These are phyloP conservation scores for Beauveria scarabaeidicola DNA, from an alignment of 2,329 filamentous ascomycete genomes.

Conservation along the genomic window DNA sequence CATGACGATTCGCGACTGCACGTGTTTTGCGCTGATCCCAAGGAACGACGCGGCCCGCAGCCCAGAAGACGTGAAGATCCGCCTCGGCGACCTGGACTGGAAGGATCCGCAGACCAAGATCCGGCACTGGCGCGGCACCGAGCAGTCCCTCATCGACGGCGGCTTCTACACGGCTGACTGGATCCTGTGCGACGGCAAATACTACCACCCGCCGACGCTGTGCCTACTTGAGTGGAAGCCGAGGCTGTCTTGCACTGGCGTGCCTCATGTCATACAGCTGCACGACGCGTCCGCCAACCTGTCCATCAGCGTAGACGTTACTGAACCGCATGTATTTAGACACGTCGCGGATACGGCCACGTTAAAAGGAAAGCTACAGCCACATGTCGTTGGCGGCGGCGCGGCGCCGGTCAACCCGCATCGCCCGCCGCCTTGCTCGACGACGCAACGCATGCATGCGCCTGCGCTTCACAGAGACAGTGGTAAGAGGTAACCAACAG, in stretches of 20 bases:
- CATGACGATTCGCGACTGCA: conserved; percentile 77
- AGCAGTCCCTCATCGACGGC: conserved; percentile 52
- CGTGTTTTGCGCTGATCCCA: conserved; percentile 58
- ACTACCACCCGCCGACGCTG: conserved; percentile 28
- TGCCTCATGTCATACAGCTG: conserved; percentile 16
- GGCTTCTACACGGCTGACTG: conserved; percentile 57
- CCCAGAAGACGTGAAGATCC: conserved; percentile 37
- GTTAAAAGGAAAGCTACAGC: not conserved
- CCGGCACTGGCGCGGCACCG: conserved; percentile 58
- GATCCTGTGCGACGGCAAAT: conserved; percentile 25
- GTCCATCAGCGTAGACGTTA: not conserved
- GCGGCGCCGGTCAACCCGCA: not conserved
- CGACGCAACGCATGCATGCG: not conserved
- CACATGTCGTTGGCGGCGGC: not conserved
- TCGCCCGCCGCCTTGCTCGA: not conserved
- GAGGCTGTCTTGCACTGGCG: conserved; percentile 12
- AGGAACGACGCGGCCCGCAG: conserved; percentile 17
- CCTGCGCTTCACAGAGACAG: not conserved
- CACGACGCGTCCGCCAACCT: conserved; percentile 6
- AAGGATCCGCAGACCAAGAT: conserved; percentile 62
- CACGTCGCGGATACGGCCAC: not conserved
- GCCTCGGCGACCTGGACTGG: conserved; percentile 69
- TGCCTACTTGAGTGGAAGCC: conserved; percentile 25
- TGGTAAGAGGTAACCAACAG: not conserved
- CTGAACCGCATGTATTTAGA: not conserved